Evolutionary conservation across 1,284 basidiomycete genomes (phyloP).

Genomic region (Farysia itapuensis): DNA sequence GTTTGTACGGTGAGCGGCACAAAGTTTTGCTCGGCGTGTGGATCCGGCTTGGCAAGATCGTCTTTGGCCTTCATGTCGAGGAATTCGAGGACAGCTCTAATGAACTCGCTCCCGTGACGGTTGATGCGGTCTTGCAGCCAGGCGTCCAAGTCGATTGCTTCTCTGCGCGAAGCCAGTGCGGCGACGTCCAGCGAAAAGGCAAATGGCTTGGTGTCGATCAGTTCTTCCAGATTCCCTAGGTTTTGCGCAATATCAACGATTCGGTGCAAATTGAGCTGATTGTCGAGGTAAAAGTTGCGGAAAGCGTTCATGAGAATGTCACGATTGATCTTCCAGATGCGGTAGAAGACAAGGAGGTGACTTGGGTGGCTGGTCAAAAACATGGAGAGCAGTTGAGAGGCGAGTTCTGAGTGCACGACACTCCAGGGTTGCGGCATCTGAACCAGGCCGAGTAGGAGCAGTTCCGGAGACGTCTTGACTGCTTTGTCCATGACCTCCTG

Average conservation of each 20-base stretch:
- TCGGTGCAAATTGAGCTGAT: constrained; percentile 86
- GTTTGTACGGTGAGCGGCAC: constrained; percentile 55
- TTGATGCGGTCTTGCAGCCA: constrained; percentile 88
- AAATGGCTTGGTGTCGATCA: constrained; percentile 83
- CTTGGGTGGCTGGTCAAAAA: constrained; percentile 91
- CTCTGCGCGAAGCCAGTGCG: constrained; percentile 84
- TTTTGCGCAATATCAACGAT: constrained; percentile 95
- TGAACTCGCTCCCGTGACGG: constrained; percentile 77
- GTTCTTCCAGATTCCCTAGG: constrained; percentile 83
- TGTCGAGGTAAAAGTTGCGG: constrained; percentile 87
- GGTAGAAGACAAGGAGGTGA: constrained; percentile 93
- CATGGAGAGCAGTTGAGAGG: constrained; percentile 80
- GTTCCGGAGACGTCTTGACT: constrained; percentile 76
- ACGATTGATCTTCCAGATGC: constrained; percentile 87
- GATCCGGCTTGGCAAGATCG: constrained; percentile 54
- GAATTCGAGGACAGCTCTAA: constrained; percentile 67
- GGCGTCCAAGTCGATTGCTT: constrained; percentile 92
- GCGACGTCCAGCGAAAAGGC: constrained; percentile 81
- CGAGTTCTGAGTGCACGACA: constrained; percentile 80
- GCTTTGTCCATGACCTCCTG: constrained; percentile 56
- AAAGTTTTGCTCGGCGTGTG: constrained; percentile 54
- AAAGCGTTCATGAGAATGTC: constrained; percentile 82
- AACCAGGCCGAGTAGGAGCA: constrained; percentile 88
- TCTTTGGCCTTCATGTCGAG: constrained; percentile 56
- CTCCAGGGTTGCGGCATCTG: constrained; percentile 86